A percentile compares a stretch with the other conserved stretches of the same genome.
Evolutionary conservation across 208 protist species (phyloP).

Genomic region (Borovskyia barvae): DNA sequence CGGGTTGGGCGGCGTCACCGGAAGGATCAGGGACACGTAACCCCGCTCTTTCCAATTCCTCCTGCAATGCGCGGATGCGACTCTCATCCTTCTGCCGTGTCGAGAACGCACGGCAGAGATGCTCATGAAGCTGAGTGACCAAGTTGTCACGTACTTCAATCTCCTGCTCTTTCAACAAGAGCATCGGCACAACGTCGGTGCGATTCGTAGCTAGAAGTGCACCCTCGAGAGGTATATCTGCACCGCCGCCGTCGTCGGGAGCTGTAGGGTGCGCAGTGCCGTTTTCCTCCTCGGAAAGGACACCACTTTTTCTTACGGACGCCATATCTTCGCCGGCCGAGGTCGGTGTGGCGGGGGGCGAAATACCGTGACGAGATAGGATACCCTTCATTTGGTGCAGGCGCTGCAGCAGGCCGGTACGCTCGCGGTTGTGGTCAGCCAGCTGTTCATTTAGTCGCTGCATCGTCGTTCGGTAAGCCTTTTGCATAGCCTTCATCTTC

Average conservation of each 20-base stretch:
- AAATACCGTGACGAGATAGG: constrained; percentile 22
- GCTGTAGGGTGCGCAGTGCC: background rate
- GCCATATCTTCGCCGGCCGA: constrained; percentile 14
- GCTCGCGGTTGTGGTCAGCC: constrained; percentile 41
- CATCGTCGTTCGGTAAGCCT: constrained; percentile 53
- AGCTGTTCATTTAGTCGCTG: constrained; percentile 64
- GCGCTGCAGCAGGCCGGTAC: constrained; percentile 29
- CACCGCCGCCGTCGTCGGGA: constrained; percentile 2
- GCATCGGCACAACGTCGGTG: constrained; percentile 36
- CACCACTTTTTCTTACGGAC: background rate
- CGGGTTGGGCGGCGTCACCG: constrained; percentile 26
- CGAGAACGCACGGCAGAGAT: constrained; percentile 41
- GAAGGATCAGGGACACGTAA: constrained; percentile 23
- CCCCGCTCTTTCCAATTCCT: constrained; percentile 28
- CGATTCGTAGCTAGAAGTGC: constrained; percentile 10
- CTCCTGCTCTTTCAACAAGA: constrained; percentile 62
- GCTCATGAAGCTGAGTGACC: constrained; percentile 54
- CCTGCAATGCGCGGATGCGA: constrained; percentile 38
- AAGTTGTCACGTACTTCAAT: constrained; percentile 58
- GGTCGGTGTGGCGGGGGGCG: constrained; percentile 3
- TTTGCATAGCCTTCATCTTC: constrained; percentile 26
- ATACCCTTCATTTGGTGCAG: constrained; percentile 34
- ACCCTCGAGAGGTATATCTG: constrained; percentile 14
- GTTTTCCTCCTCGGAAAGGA: background rate
- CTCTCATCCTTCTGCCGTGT: constrained; percentile 39